Conservation (phyloP, 2,329 filamentous ascomycete genomes). For the Cladophialophora psammophila region DNA sequence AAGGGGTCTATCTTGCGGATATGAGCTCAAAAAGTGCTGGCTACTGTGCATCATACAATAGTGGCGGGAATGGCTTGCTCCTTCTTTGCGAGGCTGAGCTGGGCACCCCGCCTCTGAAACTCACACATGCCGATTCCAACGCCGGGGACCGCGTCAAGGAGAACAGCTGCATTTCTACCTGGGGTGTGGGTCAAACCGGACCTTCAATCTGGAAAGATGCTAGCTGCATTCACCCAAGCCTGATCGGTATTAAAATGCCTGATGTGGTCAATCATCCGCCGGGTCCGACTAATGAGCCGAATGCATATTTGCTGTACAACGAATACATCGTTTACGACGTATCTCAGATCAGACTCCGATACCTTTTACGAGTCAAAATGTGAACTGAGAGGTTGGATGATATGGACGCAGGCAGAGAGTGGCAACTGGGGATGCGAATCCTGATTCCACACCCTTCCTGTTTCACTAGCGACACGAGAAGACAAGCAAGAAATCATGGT, state of each 20-base stretch:
- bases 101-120: slow-evolving; percentile 74
- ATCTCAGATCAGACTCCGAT: slow-evolving; percentile 55
- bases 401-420: not conserved
- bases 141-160: slow-evolving; percentile 70
- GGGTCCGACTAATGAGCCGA: slow-evolving; percentile 25
- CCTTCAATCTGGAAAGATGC: slow-evolving; percentile 81
- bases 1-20: slow-evolving; percentile 87
- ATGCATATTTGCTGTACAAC: slow-evolving; percentile 45
- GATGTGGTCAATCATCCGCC: slow-evolving; percentile 33
- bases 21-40: slow-evolving; percentile 83
- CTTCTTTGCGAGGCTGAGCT: slow-evolving; percentile 86
- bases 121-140: slow-evolving; percentile 64
- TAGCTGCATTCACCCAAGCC: slow-evolving; percentile 65
- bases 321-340: slow-evolving; percentile 60
- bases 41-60: slow-evolving; percentile 71
- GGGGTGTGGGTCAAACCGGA: slow-evolving; percentile 70
- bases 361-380: slow-evolving; percentile 55
- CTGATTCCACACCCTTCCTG: not conserved
- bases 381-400: slow-evolving; percentile 8
- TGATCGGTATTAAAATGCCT: slow-evolving; percentile 72
- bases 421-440: not conserved
- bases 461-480: not conserved
- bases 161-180: slow-evolving; percentile 70
- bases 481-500: not conserved
- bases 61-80: slow-evolving; percentile 74